Base-by-base conservation (phyloP, 179 eudicot species). In the Amaranthus tricolor region DNA sequence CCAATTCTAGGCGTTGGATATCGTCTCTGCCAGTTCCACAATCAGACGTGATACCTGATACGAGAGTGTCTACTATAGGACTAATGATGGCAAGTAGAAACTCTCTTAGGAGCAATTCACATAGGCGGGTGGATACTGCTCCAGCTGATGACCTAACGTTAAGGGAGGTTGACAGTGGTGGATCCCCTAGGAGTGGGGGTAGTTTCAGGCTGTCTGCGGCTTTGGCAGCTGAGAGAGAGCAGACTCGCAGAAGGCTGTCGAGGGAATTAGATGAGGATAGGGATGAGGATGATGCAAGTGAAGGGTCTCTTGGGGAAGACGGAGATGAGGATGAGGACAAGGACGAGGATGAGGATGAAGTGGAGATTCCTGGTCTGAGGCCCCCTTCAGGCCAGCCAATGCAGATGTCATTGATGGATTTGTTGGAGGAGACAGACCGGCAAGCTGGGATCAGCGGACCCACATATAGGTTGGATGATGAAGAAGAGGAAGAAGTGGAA, bases 401-500 rank as follows among this genome's bases (percentile, higher is more conserved):
- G 68, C 82, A 84, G 82, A 85, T 89, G 86, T 89, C 90, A 6
- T 62, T 89, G 81, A 89, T 88, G 94, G 86, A 85, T 49, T 79
- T 89, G 77, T 71, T 88, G 77, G 85, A 86, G 80, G 89, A 85
- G 74, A 85, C 90, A 1, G 90, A 83, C 40, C 68, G 86, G 21
- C 82, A 83, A 68, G 82, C 87, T 51, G 88, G 92, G 45, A 47
- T 78, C 16, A 82, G 82, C n/a, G 88, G 87, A 40, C 78, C 87
- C 7, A 55, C 80, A 2, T 81, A 83, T 60, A 62, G 82, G 68
- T 72, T 82, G 56, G 87, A 78, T 31, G 89, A 76, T 5, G 83
- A 84, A 0, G 84, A 84, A 2, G 88, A 78, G 8, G 89, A 73
- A 6, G 90, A 78, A 2, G 94, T 80, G 6, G 84, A 67, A 17